phyloP scores from a whole-genome alignment of 2,329 filamentous ascomycete species.

The Aspergillus neoniger region DNA sequence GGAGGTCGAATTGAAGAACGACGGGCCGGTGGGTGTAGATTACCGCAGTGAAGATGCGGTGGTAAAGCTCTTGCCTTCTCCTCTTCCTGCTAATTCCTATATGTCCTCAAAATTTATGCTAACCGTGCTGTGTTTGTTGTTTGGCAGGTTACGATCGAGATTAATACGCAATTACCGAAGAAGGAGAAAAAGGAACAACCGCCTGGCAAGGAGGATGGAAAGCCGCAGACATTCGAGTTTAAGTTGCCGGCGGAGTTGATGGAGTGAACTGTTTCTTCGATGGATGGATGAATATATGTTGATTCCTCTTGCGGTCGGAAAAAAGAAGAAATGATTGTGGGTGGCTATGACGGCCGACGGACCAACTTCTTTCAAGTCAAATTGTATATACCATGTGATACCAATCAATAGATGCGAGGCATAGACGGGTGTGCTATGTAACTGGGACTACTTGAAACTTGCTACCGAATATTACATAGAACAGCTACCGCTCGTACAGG shows the following conservation, averaged over 20 bases:
- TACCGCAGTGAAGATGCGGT: slow-evolving; percentile 59
- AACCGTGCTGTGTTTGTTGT: slow-evolving; percentile 1
- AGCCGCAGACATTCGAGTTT: slow-evolving; percentile 27
- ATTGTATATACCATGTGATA: background rate
- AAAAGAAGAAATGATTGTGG: background rate
- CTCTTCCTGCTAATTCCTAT: slow-evolving; percentile 23
- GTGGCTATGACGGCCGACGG: background rate
- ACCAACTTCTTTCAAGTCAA: background rate
- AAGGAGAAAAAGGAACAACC: slow-evolving; percentile 29
- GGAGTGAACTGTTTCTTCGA: slow-evolving; percentile 13
- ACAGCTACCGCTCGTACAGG: too few relatives aligned
- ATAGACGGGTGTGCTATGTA: background rate
- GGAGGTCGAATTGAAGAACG: slow-evolving; percentile 91
- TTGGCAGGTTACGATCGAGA: slow-evolving; percentile 48
- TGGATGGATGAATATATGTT: background rate
- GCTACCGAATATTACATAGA: too few relatives aligned
- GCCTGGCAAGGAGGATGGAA: slow-evolving; percentile 15
- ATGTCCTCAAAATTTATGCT: slow-evolving; percentile 14
- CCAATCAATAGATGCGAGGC: background rate
- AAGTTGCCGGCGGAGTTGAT: slow-evolving; percentile 30
- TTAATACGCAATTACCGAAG: slow-evolving; percentile 49
- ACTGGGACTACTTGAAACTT: background rate
- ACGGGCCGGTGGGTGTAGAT: slow-evolving; percentile 69
- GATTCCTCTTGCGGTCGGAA: background rate
- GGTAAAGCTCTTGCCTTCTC: slow-evolving; percentile 48